A percentile compares a stretch with the other conserved stretches of the same genome.
These are phyloP conservation scores for Diospyros kaki DNA, from an alignment of 148 eudicot genomes.

Conservation along the genomic window DNA sequence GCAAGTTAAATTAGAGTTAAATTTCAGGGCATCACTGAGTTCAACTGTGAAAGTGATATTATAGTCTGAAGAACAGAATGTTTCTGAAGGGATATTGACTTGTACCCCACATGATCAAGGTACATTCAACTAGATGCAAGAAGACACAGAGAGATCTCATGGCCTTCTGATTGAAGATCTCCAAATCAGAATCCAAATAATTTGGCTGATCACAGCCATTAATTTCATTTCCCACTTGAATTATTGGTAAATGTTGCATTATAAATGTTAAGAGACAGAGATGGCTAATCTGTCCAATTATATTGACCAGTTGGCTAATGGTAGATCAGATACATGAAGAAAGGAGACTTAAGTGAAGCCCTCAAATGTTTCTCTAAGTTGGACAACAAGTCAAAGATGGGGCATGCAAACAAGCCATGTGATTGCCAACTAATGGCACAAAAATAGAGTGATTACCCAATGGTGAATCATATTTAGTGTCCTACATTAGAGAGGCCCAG, in stretches of 20 bases:
- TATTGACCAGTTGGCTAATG: neutral
- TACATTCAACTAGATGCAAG: neutral
- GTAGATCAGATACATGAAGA: neutral
- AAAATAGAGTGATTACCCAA: too few species aligned
- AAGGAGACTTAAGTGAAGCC: neutral
- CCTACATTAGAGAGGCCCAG: too few species aligned
- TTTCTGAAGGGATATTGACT: conserved; percentile 1
- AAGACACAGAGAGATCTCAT: neutral
- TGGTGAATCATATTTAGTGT: too few species aligned
- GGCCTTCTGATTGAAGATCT: neutral
- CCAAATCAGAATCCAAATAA: neutral
- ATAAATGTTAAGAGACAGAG: too few species aligned
- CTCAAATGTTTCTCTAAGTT: neutral
- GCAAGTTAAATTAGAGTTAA: neutral
- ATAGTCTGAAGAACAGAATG: neutral
- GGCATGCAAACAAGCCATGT: conserved; percentile 2
- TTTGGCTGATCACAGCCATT: too few species aligned
- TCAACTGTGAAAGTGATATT: neutral
- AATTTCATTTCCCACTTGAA: too few species aligned
- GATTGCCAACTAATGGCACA: neutral
- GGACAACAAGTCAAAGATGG: neutral
- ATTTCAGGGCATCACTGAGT: neutral
- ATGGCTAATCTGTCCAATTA: too few species aligned
- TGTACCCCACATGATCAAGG: neutral
- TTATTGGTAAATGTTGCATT: too few species aligned